Evolutionary conservation across 441 rosid genomes (phyloP), one percentile per base, ranked within the genome.

Genomic region (Dalechampia spathulata): DNA sequence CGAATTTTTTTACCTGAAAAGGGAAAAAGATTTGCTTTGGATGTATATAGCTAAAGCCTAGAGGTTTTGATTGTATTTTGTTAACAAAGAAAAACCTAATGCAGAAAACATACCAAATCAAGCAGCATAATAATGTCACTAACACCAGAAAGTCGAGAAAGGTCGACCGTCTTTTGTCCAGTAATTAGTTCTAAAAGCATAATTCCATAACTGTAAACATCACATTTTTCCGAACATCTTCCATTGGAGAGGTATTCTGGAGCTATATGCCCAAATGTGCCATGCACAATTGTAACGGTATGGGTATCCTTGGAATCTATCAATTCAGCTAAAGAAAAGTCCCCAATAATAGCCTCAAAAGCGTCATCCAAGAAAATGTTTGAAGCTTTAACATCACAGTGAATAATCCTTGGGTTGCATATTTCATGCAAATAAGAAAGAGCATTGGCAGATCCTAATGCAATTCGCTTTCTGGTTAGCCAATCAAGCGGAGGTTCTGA

Each of bases 251-350:
- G 87, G 70, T 87, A 84, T 32, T 87, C 96, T 0, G 92, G 96
- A 69, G 96, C 96, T 25, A 87, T 84, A 56, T 87, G 92, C n/a
- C 96, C 96, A 26, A 87, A 82, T 12, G 90, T 87, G 43, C 96
- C 96, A 30, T 90, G 87, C 46, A 87, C 93, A 0, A 92, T 87
- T 42, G 93, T 87, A 14, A 92, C 85, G 28, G 82, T 92, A 61
- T 87, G 92, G 13, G 96, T 87, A 40, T 87, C 96, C 75, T 87
- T 87, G 75, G 84, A 87, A 67, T 87, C 96, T 92, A 87, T 87
- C 48, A 87, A 80, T 69, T 84, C 84, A 1, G 96, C 96, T 46
- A 87, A 63, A 49, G 92, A 92, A 44, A 87, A 87, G 66, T 87
- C 96, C 45, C 96, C 96, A 49, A 87, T 92, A 27, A 87, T 90